Base-by-base conservation (phyloP, 371 early-diverging fungal genomes). In the Mucor plumbeus region DNA sequence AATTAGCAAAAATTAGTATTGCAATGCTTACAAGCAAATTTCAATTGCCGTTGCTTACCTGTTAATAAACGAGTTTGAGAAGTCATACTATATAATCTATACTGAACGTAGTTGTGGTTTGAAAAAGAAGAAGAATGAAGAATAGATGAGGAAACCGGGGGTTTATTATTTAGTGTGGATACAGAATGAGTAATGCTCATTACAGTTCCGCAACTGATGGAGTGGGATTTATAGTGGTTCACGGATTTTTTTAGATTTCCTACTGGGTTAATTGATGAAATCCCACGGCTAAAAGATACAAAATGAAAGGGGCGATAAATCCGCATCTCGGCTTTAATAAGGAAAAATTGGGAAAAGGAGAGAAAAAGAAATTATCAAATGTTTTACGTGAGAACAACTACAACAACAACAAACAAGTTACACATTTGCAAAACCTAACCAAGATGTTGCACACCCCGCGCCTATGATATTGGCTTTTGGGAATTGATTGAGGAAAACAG, bases 381-480 rank as follows among this genome's bases (percentile, higher is more conserved):
- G 26, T 26, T 26, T 6, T 53, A 31, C 53, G 53, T 31, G 53
- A 53, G 53, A 53, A 38, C 9, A 38, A 38, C 38, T 9, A 38
- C 9, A 2, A 38, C 9, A 1, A 38, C 38, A 9, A 38, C 11
- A 9, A 38, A 38, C 11, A 9, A 53, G 53, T 47, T 47, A 19
- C 9, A 47, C 47, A 47, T 17, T 17, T 17, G 8, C 17, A 47
- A 53, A 14, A 3, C 65, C 61, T 35, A 76, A 43, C 76, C 76
- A 76, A 15, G 73, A 70, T 10, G 76, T 68, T 4, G 70, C 73
- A 59, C 76, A 76, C 7, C 76, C 76, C 41, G 73, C 70, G 13
- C 70, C 76, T 8, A 72, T 13, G 1, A 70, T n/a, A 38, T 14
- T 41, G 6, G 56, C 60, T 13, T 54, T 53, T 34, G 40, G 33